Evolutionary conservation across 345 rosid species (phyloP).

Genomic region (Syzygium grande): DNA sequence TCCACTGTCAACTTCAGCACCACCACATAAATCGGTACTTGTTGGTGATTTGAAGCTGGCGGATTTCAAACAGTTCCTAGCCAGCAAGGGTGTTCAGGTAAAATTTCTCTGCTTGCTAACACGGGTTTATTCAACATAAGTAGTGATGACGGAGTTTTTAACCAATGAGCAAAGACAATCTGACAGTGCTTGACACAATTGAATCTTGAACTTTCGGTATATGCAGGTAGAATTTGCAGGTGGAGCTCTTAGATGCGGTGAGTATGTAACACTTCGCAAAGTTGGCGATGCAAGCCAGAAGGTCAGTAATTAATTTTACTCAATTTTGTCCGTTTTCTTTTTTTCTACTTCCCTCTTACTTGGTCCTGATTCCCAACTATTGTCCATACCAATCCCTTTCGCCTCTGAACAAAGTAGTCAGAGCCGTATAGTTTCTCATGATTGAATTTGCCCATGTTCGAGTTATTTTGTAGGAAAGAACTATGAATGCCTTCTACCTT

Average conservation of each 20-base stretch:
- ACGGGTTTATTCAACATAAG: background rate
- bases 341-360: background rate
- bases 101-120: background rate
- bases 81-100: conserved; percentile 89
- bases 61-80: conserved; percentile 87
- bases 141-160: background rate
- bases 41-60: conserved; percentile 93
- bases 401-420: background rate
- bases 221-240: conserved; percentile 88
- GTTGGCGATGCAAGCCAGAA: conserved; percentile 70
- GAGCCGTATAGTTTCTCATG: background rate
- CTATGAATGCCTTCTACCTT: background rate
- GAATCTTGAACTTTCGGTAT: background rate
- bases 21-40: conserved; percentile 77
- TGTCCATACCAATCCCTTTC: background rate
- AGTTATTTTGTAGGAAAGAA: background rate
- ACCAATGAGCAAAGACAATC: background rate
- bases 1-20: conserved; percentile 50
- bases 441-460: background rate
- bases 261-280: conserved; percentile 80
- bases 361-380: background rate
- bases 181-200: background rate
- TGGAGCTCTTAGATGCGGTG: conserved; percentile 90
- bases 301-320: conserved; percentile 21
- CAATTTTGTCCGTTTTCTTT: background rate